Percentiles rank a stretch among this genome's conserved stretches.
phyloP scores from a whole-genome alignment of 306 rosid species.

The Pachyrhizus erosus region DNA sequence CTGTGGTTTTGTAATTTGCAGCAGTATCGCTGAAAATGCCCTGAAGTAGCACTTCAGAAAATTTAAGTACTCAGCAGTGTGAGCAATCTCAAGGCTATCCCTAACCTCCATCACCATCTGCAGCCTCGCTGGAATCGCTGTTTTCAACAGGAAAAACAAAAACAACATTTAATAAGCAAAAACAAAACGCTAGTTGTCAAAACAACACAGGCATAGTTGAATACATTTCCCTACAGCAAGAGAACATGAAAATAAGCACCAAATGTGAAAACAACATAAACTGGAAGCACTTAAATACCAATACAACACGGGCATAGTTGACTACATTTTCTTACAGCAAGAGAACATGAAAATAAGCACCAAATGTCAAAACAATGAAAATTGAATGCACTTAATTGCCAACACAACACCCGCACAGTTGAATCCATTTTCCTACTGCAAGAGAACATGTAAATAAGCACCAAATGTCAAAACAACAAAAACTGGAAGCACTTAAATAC shows the following conservation, averaged over 20 bases:
- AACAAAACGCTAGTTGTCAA: not conserved
- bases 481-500: not conserved
- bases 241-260: not conserved
- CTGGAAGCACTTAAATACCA: not conserved
- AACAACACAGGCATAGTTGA: not conserved
- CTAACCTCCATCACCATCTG: slow-evolving; percentile 98
- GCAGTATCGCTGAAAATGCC: slow-evolving; percentile 75
- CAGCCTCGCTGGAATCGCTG: slow-evolving; percentile 81
- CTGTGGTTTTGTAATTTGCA: slow-evolving; percentile 87
- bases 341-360: not conserved
- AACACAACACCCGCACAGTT: not conserved
- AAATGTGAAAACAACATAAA: not conserved
- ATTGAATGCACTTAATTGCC: not conserved
- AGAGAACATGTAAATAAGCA: not conserved
- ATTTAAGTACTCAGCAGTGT: slow-evolving; percentile 96
- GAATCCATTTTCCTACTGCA: not conserved
- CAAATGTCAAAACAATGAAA: not conserved
- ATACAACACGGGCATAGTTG: not conserved
- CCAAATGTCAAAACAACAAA: not conserved
- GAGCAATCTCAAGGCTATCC: slow-evolving; percentile 97
- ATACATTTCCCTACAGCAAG: not conserved
- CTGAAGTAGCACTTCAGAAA: slow-evolving; percentile 90
- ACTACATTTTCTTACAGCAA: not conserved
- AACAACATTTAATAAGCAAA: not conserved
- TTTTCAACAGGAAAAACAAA: slow-evolving; percentile 18